These are phyloP conservation scores for Mastigamoeba balamuthi DNA, from an alignment of 78 protist genomes.

Conservation along the genomic window DNA sequence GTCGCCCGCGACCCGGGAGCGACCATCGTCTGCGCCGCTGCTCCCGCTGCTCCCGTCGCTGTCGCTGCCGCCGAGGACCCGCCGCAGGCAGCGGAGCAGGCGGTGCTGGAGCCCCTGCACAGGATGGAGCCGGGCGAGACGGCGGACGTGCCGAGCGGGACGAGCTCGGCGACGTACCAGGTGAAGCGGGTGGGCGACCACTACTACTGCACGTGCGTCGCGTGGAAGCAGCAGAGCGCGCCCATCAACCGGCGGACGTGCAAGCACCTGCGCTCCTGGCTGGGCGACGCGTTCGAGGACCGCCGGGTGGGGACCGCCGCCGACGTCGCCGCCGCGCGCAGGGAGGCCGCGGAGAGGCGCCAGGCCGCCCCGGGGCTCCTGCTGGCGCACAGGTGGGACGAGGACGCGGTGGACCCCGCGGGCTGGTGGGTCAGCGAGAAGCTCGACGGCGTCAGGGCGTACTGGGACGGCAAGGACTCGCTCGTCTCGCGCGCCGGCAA, in stretches of 20 bases:
- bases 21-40: no score
- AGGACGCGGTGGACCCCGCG: not conserved
- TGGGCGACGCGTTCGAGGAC: not conserved
- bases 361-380: not conserved
- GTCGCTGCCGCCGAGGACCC: no score
- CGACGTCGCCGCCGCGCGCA: not conserved
- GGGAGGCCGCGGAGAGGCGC: not conserved
- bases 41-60: no score
- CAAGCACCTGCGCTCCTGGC: not conserved
- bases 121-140: not conserved
- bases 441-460: slow-evolving; percentile 47
- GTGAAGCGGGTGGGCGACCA: not conserved
- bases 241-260: not conserved
- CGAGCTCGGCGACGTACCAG: not conserved
- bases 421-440: slow-evolving; percentile 44
- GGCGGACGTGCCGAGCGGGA: not conserved
- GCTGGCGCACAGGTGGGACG: not conserved
- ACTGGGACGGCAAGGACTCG: slow-evolving; percentile 20
- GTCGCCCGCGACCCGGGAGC: no score
- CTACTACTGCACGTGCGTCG: not conserved
- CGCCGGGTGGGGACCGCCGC: not conserved
- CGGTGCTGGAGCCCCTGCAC: no score
- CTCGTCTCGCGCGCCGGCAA: slow-evolving; percentile 33
- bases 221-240: not conserved
- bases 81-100: no score